Base-by-base conservation (phyloP, 2,329 filamentous ascomycete species). In the Cordyceps farinosa region DNA sequence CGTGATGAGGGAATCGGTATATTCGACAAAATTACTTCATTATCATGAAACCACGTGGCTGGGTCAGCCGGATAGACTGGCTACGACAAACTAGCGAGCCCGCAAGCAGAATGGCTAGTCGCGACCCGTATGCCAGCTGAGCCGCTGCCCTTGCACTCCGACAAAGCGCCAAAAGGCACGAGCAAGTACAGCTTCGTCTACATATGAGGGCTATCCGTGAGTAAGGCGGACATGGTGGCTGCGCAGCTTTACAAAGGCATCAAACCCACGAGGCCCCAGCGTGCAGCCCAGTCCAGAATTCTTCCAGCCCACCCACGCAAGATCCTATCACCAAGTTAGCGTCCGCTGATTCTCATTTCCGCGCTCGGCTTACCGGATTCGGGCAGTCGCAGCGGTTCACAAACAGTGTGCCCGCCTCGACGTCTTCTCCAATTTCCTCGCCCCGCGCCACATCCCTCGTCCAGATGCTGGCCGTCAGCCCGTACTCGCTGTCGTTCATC, bases 281-380 rank as follows among this genome's bases (percentile, higher is more conserved):
- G 93, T 97, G 69, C 92, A 89, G n/a, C 94, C 94, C 76, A 91
- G 93, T 67, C 94, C 94, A 65, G 92, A 97, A 74, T 97, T 92
- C 81, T 97, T 98, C 92, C 92, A 97, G 11, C 94, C 94, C 3
- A 92, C 95, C 92, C 92, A 96, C 22, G 92, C 92, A 68, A 96
- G 85, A 76, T 96, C 92, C 90, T 93, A 48, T 66, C 27, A 51
- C 10, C 38, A 50, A 27, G 53, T 65, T 53, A 64, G 61, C 40
- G 15, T 27, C 38, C 11, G 45, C 17, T 13, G 3, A 34, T 42
- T 36, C 27, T 7, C n/a, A 15, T 59, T 4, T 15, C 5, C 17
- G 5, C 8, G n/a, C 15, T 8, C 15, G 22, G 85, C 90, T 82
- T 85, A 94, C 92, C 66, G 94, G 92, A 74, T 89, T 92, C 50